Conservation (phyloP, 2,329 filamentous ascomycete genomes). For the Colletotrichum nymphaeae region DNA sequence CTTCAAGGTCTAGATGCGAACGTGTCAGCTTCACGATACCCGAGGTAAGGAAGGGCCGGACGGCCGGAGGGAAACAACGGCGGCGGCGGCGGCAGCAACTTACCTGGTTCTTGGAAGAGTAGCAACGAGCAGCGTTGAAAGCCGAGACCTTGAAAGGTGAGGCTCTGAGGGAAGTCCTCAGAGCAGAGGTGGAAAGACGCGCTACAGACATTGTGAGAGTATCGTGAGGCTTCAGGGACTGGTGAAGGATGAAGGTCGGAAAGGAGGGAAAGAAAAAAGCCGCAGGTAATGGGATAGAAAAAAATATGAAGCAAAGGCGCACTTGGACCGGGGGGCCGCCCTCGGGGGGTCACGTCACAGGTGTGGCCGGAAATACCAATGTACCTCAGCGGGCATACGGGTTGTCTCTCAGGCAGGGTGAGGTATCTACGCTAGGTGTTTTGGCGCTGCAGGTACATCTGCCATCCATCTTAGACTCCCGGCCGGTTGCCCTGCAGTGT, state of each 20-base stretch:
- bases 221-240: slow-evolving; percentile 38
- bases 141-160: slow-evolving; percentile 75
- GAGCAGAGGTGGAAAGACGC: slow-evolving; percentile 82
- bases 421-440: slow-evolving; percentile 16
- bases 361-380: slow-evolving; percentile 33
- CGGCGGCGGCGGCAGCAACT: slow-evolving; percentile 40
- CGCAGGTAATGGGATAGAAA: slow-evolving; percentile 36
- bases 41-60: slow-evolving; percentile 36
- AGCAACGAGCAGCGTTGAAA: slow-evolving; percentile 88
- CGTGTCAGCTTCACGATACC: slow-evolving; percentile 39
- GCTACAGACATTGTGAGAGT: slow-evolving; percentile 79
- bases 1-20: slow-evolving; percentile 81
- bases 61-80: slow-evolving; percentile 18
- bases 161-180: slow-evolving; percentile 80
- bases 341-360: slow-evolving; percentile 35
- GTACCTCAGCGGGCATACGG: slow-evolving; percentile 30
- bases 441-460: slow-evolving; percentile 22
- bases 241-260: slow-evolving; percentile 42
- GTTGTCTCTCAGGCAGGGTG: slow-evolving; percentile 14
- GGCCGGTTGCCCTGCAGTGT: slow-evolving; percentile 16
- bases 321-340: slow-evolving; percentile 28
- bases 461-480: background rate
- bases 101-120: slow-evolving; percentile 94
- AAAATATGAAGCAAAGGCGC: slow-evolving; percentile 35
- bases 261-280: slow-evolving; percentile 41